phyloP scores from a whole-genome alignment of 805 yeast species.

The Tetrapisispora taiwanensis region DNA sequence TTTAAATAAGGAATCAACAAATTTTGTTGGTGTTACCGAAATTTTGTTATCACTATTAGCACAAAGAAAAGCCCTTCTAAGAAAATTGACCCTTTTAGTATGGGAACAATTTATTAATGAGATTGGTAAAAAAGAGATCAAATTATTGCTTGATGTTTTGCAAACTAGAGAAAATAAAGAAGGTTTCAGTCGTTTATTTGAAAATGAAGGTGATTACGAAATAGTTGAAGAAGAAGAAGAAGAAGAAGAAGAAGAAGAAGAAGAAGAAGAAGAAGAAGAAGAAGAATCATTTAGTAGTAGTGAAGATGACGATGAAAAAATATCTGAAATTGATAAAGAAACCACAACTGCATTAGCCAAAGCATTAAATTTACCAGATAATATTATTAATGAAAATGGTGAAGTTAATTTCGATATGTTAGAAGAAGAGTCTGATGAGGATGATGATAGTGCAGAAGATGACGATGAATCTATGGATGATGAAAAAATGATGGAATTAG shows the following conservation, averaged over 20 bases:
- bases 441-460: constrained; percentile 44
- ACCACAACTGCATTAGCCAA: constrained; percentile 59
- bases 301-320: constrained; percentile 31
- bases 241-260: constrained; percentile 24
- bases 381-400: constrained; percentile 33
- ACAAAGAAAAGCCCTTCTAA: constrained; percentile 47
- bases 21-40: constrained; percentile 46
- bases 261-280: constrained; percentile 20
- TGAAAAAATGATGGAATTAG: constrained; percentile 93
- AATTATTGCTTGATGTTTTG: constrained; percentile 44
- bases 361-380: constrained; percentile 57
- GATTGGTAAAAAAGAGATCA: constrained; percentile 37
- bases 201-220: constrained; percentile 43
- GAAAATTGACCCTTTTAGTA: constrained; percentile 44
- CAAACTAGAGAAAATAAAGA: constrained; percentile 65
- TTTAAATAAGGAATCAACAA: constrained; percentile 28
- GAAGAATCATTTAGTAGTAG: neutral
- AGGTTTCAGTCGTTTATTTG: constrained; percentile 71
- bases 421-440: constrained; percentile 33
- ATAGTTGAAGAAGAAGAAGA: constrained; percentile 37
- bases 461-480: constrained; percentile 86
- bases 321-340: constrained; percentile 39
- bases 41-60: constrained; percentile 47
- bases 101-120: constrained; percentile 48
- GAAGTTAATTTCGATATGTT: constrained; percentile 40